Evolutionary conservation across 179 eudicot genomes (phyloP).

Genomic region (Silene vulgaris): DNA sequence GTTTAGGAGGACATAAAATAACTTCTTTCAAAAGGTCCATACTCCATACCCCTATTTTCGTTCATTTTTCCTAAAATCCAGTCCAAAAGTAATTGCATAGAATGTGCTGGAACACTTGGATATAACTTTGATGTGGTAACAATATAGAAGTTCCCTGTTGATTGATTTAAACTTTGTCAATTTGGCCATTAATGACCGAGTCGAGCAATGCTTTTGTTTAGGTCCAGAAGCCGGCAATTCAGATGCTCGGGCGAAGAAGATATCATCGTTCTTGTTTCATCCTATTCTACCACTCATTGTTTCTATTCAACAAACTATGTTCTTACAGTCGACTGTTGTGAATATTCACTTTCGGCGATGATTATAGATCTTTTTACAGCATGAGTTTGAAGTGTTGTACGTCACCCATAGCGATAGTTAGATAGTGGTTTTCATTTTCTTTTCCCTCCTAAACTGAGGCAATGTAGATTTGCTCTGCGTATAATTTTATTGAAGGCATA

Average conservation of each 20-base stretch:
- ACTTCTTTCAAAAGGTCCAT: background rate
- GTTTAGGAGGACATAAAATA: background rate
- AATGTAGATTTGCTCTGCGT: background rate
- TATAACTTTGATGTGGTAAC: background rate
- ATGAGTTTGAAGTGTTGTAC: background rate
- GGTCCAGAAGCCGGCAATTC: conserved; percentile 80
- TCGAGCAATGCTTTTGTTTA: conserved; percentile 17
- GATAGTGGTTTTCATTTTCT: background rate
- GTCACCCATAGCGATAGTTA: background rate
- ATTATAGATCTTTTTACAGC: conserved; percentile 1
- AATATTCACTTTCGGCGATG: conserved; percentile 93
- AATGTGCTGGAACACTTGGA: background rate
- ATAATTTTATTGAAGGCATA: background rate
- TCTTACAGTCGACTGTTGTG: conserved; percentile 75
- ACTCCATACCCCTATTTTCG: background rate
- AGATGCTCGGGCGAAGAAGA: conserved; percentile 69
- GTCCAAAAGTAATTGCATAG: background rate
- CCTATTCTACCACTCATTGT: conserved; percentile 80
- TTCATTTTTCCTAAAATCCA: background rate
- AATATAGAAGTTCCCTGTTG: conserved; percentile 3
- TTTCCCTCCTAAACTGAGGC: background rate
- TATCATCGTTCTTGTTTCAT: conserved; percentile 88
- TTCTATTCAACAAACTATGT: conserved; percentile 81
- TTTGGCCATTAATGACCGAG: background rate
- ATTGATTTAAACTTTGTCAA: background rate